phyloP scores from a whole-genome alignment of 768 basidiomycete species.

The Lentinula boryana region DNA sequence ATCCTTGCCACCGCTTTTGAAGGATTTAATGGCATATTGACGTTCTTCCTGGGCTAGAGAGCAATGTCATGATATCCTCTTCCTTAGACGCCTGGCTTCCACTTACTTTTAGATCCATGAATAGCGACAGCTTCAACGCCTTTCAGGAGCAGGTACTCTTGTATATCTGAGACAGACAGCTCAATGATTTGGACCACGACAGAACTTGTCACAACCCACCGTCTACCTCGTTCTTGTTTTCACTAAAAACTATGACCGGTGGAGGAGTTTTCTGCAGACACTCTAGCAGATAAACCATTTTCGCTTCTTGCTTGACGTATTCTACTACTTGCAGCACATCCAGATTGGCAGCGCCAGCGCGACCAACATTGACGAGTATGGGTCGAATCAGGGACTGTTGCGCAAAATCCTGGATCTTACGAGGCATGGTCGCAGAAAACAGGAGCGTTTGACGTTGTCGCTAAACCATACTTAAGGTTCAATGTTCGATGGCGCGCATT shows the following conservation, averaged over 20 bases:
- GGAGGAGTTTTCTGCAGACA: conserved; percentile 98
- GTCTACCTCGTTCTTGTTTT: conserved; percentile 99
- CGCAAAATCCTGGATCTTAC: conserved; percentile 98
- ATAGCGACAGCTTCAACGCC: conserved; percentile 99
- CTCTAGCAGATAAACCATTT: conserved; percentile 98
- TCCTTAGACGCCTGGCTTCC: not conserved
- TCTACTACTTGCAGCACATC: conserved; percentile 97
- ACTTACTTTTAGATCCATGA: conserved; percentile 92
- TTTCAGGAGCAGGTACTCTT: conserved; percentile 94
- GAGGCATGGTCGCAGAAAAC: conserved; percentile 99
- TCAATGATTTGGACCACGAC: not conserved
- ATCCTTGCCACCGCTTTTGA: conserved; percentile 96
- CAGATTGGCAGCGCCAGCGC: conserved; percentile 95
- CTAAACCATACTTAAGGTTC: conserved; percentile 31
- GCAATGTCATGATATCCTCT: not conserved
- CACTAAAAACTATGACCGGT: conserved; percentile 95
- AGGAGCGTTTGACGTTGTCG: conserved; percentile 94
- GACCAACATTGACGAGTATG: conserved; percentile 93
- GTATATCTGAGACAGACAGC: conserved; percentile 65
- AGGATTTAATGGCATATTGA: conserved; percentile 97
- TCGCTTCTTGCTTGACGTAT: conserved; percentile 99
- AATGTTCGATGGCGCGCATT: not conserved
- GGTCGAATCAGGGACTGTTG: conserved; percentile 94
- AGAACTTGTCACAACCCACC: conserved; percentile 36
- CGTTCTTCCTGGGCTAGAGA: conserved; percentile 90